Evolutionary conservation across 768 basidiomycete species (phyloP), one percentile per base, ranked within the genome.

Genomic region (Plicaturopsis crispa): DNA sequence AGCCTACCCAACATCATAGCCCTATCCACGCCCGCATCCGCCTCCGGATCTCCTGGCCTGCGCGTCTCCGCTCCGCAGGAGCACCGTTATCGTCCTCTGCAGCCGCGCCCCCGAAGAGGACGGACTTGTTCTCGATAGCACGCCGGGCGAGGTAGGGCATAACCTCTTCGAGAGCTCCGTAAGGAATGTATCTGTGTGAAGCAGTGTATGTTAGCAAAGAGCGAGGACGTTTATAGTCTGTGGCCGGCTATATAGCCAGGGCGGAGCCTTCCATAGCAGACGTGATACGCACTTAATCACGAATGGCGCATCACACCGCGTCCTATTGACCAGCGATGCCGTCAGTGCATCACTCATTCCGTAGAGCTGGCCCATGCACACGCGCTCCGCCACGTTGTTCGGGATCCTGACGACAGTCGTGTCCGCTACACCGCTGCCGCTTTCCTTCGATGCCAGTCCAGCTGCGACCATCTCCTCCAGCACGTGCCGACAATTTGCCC

Each of bases 81-180:
- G n/a, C n/a, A n/a, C n/a, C n/a, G n/a, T n/a, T n/a, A n/a, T n/a
- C n/a, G n/a, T n/a, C n/a, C 17, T 66, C 65, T 2, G 60, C 58
- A 0, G 89, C 88, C 10, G 69, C 77, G 1, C 83, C 84, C 14
- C 73, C 65, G 12, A 82, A 84, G 19, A 97, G 72, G 2, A 96
- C 70, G 0, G 82, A 81, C 59, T 90, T 93, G 66, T 97, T 96
- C 76, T 96, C 92, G 32, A 91, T 80, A 1, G 91, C 92, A 12
- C 93, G 70, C 22, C 91, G 73, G 28, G 82, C 73, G 6, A 96
- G 72, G 56, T 94, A 97, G 0, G 93, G 91, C 78, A 96, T 82
- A 7, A 90, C 84, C 78, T 84, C 36, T 18, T 6, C 23, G 20
- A n/a, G 40, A 1, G 73, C 67, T 5, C 88, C 87, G 43, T 88